phyloP scores from a whole-genome alignment of 257 asterid genomes.

The Nicotiana sylvestris region DNA sequence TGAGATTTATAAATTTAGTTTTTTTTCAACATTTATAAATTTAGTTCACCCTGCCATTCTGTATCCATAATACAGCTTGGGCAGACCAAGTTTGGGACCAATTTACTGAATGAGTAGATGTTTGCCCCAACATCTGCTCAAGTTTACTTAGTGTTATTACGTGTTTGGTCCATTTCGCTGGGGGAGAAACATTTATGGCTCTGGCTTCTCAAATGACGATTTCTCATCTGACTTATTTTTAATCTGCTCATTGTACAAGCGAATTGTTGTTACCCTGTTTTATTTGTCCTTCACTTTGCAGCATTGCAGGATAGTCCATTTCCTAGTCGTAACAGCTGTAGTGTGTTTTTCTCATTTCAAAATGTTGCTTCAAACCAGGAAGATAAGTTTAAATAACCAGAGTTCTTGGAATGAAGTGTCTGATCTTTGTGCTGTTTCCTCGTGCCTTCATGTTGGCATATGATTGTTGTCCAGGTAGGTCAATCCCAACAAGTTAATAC shows the following conservation, averaged over 20 bases:
- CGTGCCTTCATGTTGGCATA: not conserved
- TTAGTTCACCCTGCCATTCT: not conserved
- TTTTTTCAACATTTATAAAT: not conserved
- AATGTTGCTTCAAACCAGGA: not conserved
- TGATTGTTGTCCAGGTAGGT: not conserved
- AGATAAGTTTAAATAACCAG: not conserved
- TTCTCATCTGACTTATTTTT: not conserved
- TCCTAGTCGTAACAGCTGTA: not conserved
- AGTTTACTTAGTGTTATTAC: not conserved
- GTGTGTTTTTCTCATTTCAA: not conserved
- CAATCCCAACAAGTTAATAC: not conserved
- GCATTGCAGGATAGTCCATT: not conserved
- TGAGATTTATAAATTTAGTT: not conserved
- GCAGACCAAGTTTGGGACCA: not conserved
- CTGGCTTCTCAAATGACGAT: not conserved
- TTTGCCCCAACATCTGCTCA: not conserved
- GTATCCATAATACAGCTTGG: not conserved
- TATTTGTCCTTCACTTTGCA: not conserved
- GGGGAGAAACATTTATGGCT: not conserved
- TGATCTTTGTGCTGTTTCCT: not conserved
- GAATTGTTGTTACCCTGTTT: not conserved
- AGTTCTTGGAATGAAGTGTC: not conserved
- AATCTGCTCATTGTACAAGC: not conserved
- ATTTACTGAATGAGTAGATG: not conserved
- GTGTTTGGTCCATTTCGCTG: not conserved